phyloP scores from a whole-genome alignment of 2,329 filamentous ascomycete genomes.

The Xylaria sp. region DNA sequence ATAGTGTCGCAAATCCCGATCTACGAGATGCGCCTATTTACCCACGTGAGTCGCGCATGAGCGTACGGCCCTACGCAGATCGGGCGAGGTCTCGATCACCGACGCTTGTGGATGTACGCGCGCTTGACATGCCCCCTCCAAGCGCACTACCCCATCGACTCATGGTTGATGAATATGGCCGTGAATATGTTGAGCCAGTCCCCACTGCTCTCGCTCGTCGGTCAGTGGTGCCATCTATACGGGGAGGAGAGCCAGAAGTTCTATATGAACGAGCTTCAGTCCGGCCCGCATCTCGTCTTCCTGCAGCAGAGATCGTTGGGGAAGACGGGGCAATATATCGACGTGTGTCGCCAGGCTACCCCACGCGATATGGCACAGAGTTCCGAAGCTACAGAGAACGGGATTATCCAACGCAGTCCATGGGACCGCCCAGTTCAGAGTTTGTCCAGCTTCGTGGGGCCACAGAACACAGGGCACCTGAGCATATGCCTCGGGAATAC shows the following conservation, averaged over 20 bases:
- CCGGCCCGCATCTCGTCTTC: slow-evolving; percentile 47
- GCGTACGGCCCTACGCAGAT: slow-evolving; percentile 45
- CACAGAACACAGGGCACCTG: slow-evolving; percentile 38
- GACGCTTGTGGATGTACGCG: slow-evolving; percentile 38
- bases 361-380: slow-evolving; percentile 47
- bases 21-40: slow-evolving; percentile 40
- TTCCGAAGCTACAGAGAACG: slow-evolving; percentile 52
- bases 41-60: slow-evolving; percentile 44
- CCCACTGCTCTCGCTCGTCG: slow-evolving; percentile 40
- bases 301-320: slow-evolving; percentile 42
- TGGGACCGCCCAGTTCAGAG: slow-evolving; percentile 38
- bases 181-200: slow-evolving; percentile 63
- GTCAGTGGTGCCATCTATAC: slow-evolving; percentile 45
- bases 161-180: slow-evolving; percentile 76
- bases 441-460: slow-evolving; percentile 44
- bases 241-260: slow-evolving; percentile 47
- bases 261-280: slow-evolving; percentile 61
- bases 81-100: slow-evolving; percentile 46
- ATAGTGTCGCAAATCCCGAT: slow-evolving; percentile 38
- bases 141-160: slow-evolving; percentile 58
- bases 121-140: slow-evolving; percentile 46
- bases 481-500: slow-evolving; percentile 49
- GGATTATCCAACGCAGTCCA: slow-evolving; percentile 52
- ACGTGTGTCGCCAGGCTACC: slow-evolving; percentile 45
- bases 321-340: slow-evolving; percentile 48